A percentile compares a stretch with the other conserved stretches of the same genome.
Conservation (phyloP, 371 early-diverging fungal species). For the Mortierella sp. region DNA sequence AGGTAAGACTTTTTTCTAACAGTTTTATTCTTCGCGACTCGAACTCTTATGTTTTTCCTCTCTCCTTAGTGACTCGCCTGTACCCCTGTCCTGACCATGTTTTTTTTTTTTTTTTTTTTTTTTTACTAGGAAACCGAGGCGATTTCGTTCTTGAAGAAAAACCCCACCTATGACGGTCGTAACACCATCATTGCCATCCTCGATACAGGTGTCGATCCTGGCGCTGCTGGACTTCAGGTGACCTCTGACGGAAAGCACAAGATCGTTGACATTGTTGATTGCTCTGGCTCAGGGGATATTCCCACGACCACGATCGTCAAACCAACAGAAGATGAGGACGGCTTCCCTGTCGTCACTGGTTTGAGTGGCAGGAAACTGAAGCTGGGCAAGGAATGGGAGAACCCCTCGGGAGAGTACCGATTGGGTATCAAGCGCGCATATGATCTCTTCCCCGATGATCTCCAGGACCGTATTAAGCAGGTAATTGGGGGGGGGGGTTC, state of each 20-base stretch:
- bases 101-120: neutral
- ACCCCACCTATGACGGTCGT: slow-evolving; percentile 90
- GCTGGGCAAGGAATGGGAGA: slow-evolving; percentile 76
- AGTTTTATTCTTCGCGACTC: too few relatives aligned
- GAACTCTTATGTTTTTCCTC: neutral
- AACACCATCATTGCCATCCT: slow-evolving; percentile 90
- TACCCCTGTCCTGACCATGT: neutral
- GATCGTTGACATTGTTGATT: slow-evolving; percentile 92
- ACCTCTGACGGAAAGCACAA: slow-evolving; percentile 92
- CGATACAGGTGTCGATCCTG: slow-evolving; percentile 95
- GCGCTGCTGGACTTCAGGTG: slow-evolving; percentile 83
- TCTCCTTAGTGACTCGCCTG: neutral
- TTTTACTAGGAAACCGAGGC: slow-evolving; percentile 83
- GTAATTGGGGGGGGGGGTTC: slow-evolving; percentile 47
- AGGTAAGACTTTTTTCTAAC: slow-evolving; percentile 43
- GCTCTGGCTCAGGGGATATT: slow-evolving; percentile 90
- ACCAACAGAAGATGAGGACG: slow-evolving; percentile 57
- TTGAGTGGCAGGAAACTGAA: slow-evolving; percentile 82
- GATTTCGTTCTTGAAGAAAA: slow-evolving; percentile 80
- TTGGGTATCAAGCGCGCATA: slow-evolving; percentile 85
- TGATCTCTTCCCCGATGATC: slow-evolving; percentile 80
- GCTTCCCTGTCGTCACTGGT: slow-evolving; percentile 66
- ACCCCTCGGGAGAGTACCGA: slow-evolving; percentile 84
- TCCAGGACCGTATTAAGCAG: slow-evolving; percentile 64
- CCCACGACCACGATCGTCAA: slow-evolving; percentile 69